Conservation (phyloP, 371 early-diverging fungal genomes). For the Mortierella sp. region DNA sequence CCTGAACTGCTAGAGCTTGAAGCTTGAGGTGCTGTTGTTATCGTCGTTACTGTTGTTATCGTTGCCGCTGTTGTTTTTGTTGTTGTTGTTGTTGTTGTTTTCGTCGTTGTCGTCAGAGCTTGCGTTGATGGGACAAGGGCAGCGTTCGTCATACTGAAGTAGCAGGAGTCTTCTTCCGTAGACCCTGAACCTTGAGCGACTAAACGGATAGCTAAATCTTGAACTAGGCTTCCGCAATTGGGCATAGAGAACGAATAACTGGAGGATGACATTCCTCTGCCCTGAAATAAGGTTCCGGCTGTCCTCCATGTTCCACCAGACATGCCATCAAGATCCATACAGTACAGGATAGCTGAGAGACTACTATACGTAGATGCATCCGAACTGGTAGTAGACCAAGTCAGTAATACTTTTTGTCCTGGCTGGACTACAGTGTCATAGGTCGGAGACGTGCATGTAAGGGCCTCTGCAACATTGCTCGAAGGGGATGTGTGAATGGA, state of each 20-base stretch:
- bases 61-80: neutral
- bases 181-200: conserved; percentile 10
- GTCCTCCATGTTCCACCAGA: conserved; percentile 41
- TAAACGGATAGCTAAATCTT: conserved; percentile 36
- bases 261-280: conserved; percentile 4
- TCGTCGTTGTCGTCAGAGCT: neutral
- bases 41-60: no score
- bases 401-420: conserved; percentile 15
- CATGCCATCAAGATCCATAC: conserved; percentile 39
- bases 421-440: conserved; percentile 35
- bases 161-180: conserved; percentile 15
- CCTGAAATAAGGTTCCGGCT: conserved; percentile 22
- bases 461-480: conserved; percentile 7
- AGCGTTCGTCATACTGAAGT: conserved; percentile 30
- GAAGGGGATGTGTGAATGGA: conserved; percentile 3
- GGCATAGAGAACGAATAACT: conserved; percentile 22
- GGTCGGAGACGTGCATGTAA: conserved; percentile 33
- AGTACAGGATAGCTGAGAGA: conserved; percentile 37
- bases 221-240: conserved; percentile 26
- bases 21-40: no score
- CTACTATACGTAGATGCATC: conserved; percentile 14
- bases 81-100: neutral
- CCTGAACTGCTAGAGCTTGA: no score
- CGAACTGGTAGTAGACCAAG: conserved; percentile 9
- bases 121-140: neutral